These are phyloP conservation scores for Dothideomycetidae sp. DNA, from an alignment of 2,329 filamentous ascomycete species.

Conservation along the genomic window DNA sequence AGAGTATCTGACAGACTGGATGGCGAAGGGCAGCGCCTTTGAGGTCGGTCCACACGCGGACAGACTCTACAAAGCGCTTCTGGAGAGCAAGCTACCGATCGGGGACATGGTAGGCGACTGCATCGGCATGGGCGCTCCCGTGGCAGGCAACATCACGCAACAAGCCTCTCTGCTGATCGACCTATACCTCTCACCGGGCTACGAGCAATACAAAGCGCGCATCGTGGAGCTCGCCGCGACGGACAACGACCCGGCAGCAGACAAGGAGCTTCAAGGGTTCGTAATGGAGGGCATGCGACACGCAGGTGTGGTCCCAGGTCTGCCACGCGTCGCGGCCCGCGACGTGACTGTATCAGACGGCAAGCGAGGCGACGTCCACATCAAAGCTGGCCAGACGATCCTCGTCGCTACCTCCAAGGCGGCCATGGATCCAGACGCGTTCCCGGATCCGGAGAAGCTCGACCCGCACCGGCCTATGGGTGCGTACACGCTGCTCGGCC, in stretches of 20 bases:
- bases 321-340: constrained; percentile 35
- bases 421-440: constrained; percentile 27
- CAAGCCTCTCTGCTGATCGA: constrained; percentile 41
- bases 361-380: constrained; percentile 30
- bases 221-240: constrained; percentile 37
- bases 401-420: constrained; percentile 32
- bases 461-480: constrained; percentile 29
- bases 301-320: constrained; percentile 37
- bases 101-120: constrained; percentile 37
- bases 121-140: constrained; percentile 35
- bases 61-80: constrained; percentile 37
- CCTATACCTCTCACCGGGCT: constrained; percentile 36
- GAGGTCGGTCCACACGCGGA: constrained; percentile 38
- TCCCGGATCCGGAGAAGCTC: constrained; percentile 29
- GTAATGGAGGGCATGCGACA: constrained; percentile 43
- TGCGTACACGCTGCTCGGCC: constrained; percentile 27
- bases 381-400: constrained; percentile 32
- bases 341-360: constrained; percentile 33
- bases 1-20: constrained; percentile 32
- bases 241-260: constrained; percentile 26
- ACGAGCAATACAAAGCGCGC: constrained; percentile 37
- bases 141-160: constrained; percentile 39
- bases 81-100: constrained; percentile 31
- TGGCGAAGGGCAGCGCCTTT: constrained; percentile 35
- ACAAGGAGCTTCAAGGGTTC: constrained; percentile 37